A percentile compares a stretch with the other conserved stretches of the same genome.
Conservation (phyloP, 345 rosid species). For the Moricandia moricandioides region DNA sequence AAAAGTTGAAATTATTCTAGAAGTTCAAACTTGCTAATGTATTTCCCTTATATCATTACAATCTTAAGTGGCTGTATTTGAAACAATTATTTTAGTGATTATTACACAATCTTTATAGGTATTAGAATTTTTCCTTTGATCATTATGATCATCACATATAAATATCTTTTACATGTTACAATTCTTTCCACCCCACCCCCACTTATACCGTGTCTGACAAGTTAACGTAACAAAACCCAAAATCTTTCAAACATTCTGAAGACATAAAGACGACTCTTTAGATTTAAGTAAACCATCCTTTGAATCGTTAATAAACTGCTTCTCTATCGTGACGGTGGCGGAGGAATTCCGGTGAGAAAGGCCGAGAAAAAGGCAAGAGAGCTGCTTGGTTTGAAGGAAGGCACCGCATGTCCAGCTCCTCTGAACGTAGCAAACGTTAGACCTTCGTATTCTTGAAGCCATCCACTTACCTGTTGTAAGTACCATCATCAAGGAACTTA, state of each 20-base stretch:
- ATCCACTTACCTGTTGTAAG: constrained; percentile 57
- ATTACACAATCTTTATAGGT: background rate
- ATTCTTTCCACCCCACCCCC: too few relatives aligned
- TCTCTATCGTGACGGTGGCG: constrained; percentile 38
- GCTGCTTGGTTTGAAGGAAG: constrained; percentile 75
- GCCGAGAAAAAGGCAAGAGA: constrained; percentile 80
- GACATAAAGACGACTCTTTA: constrained; percentile 6
- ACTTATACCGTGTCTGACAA: constrained; percentile 16
- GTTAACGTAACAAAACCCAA: constrained; percentile 28
- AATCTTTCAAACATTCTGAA: constrained; percentile 6
- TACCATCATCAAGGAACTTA: background rate
- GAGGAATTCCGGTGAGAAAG: constrained; percentile 61
- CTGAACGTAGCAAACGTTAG: constrained; percentile 85
- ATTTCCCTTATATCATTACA: background rate
- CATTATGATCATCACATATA: constrained; percentile 11
- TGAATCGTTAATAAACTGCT: background rate
- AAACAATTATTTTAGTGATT: background rate
- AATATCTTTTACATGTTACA: constrained; percentile 10
- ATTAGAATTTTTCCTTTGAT: background rate
- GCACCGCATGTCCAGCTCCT: constrained; percentile 99
- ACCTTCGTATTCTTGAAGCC: constrained; percentile 93
- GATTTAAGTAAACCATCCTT: constrained; percentile 8
- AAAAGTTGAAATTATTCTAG: background rate
- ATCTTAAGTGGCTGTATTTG: background rate
- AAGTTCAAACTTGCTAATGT: background rate